Evolutionary conservation across 2,329 filamentous ascomycete species (phyloP).

Genomic region (Penicillium capsulatum): DNA sequence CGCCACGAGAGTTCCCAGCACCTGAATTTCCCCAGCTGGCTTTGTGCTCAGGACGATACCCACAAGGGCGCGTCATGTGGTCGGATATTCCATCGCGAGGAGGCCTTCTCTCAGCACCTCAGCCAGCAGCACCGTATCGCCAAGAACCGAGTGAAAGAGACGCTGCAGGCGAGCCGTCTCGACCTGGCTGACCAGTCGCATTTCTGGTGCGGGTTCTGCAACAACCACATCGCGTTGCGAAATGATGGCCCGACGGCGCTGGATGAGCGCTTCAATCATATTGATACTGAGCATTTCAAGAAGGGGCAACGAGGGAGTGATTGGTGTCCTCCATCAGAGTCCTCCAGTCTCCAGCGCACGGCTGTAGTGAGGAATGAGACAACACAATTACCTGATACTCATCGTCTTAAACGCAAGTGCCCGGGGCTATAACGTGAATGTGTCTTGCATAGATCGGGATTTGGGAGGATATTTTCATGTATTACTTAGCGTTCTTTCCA

Average conservation of each 20-base stretch:
- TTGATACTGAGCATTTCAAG: slow-evolving; percentile 56
- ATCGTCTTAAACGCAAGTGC: slow-evolving; percentile 15
- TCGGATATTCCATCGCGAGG: slow-evolving; percentile 55
- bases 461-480: too few species aligned
- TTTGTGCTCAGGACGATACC: slow-evolving; percentile 53
- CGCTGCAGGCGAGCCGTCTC: slow-evolving; percentile 49
- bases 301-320: slow-evolving; percentile 33
- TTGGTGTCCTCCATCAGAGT: slow-evolving; percentile 29
- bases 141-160: slow-evolving; percentile 1
- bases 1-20: slow-evolving; percentile 82
- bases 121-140: slow-evolving; percentile 40
- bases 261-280: slow-evolving; percentile 66
- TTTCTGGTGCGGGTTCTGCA: slow-evolving; percentile 90
- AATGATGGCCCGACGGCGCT: slow-evolving; percentile 53
- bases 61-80: slow-evolving; percentile 47
- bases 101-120: slow-evolving; percentile 62
- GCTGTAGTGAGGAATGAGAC: background rate
- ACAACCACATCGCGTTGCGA: slow-evolving; percentile 51
- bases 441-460: background rate
- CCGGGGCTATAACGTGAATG: background rate
- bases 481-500: too few species aligned
- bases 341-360: too few species aligned
- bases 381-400: background rate
- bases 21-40: slow-evolving; percentile 66
- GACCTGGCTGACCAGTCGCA: slow-evolving; percentile 60